Evolutionary conservation across 2,329 filamentous ascomycete species (phyloP).

Genomic region (Daldinia sp.): DNA sequence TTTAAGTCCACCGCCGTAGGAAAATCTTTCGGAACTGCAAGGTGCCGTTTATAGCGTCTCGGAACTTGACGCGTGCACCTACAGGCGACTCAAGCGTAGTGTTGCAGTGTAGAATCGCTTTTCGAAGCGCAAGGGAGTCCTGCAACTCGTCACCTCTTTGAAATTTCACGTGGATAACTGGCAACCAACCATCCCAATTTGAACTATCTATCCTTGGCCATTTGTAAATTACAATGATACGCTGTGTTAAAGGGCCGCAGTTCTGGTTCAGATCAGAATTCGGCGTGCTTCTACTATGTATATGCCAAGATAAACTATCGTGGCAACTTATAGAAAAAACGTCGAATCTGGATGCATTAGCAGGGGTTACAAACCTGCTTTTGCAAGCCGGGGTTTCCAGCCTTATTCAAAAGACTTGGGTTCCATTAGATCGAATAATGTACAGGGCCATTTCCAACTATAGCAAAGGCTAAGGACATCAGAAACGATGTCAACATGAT

Average conservation of each 20-base stretch:
- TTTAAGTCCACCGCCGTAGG: slow-evolving; percentile 5
- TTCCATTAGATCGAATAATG: slow-evolving; percentile 37
- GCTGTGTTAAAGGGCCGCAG: slow-evolving; percentile 10
- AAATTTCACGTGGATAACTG: slow-evolving; percentile 31
- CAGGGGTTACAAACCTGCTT: slow-evolving; percentile 42
- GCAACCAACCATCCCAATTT: slow-evolving; percentile 31
- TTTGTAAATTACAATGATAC: slow-evolving; percentile 18
- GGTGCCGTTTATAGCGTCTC: slow-evolving; percentile 18
- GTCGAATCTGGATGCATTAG: slow-evolving; percentile 24
- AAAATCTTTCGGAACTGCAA: slow-evolving; percentile 18
- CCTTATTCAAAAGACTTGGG: slow-evolving; percentile 32
- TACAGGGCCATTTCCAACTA: slow-evolving; percentile 26
- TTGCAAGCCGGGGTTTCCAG: slow-evolving; percentile 33
- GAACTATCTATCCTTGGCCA: slow-evolving; percentile 12
- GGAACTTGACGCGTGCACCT: slow-evolving; percentile 2
- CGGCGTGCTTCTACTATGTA: slow-evolving; percentile 5
- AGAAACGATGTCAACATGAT: slow-evolving; percentile 18
- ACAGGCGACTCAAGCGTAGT: not conserved
- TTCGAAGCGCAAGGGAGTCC: slow-evolving; percentile 14
- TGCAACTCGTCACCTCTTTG: slow-evolving; percentile 15
- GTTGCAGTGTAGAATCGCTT: not conserved
- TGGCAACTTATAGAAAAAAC: slow-evolving; percentile 34
- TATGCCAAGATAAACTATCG: slow-evolving; percentile 36
- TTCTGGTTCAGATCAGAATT: slow-evolving; percentile 24
- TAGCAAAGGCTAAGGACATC: slow-evolving; percentile 19